These are phyloP conservation scores for Zychaea mexicana DNA, from an alignment of 371 early-diverging fungal species.

Conservation along the genomic window DNA sequence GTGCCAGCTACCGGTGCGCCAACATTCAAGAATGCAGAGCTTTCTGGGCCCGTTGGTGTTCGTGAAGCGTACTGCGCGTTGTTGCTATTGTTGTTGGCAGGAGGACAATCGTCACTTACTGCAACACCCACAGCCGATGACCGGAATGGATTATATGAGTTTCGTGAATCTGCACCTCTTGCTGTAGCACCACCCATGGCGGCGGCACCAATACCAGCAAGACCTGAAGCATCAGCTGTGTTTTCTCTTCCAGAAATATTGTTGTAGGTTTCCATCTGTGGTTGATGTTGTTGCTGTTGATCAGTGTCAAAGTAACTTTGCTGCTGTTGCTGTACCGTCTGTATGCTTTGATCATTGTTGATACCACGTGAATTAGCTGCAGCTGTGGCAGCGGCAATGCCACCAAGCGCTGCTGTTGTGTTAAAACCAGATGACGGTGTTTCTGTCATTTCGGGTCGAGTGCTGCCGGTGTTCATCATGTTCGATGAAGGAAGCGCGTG, in stretches of 20 bases:
- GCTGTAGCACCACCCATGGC: neutral
- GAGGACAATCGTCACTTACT: constrained; percentile 18
- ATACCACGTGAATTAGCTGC: neutral
- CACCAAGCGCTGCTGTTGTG: constrained; percentile 14
- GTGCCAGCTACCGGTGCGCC: neutral
- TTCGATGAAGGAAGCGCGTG: neutral
- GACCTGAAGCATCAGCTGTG: neutral
- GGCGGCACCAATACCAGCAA: neutral
- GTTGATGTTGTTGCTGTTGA: neutral
- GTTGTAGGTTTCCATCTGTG: neutral
- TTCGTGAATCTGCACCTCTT: constrained; percentile 1
- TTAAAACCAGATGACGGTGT: neutral
- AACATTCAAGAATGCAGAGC: neutral
- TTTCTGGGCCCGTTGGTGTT: neutral
- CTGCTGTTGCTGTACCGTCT: constrained; percentile 9
- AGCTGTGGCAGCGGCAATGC: constrained; percentile 26
- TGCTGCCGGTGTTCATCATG: neutral
- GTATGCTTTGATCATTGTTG: neutral
- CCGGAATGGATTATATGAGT: constrained; percentile 41
- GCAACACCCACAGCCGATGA: constrained; percentile 27
- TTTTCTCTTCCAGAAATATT: neutral
- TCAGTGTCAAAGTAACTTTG: neutral
- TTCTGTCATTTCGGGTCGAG: constrained; percentile 13
- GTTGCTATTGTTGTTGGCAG: too few species aligned
- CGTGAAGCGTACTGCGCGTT: constrained; percentile 12